Evolutionary conservation across 2,329 filamentous ascomycete genomes (phyloP), one percentile per base, ranked within the genome.

Genomic region (Cercospora nicotianae): DNA sequence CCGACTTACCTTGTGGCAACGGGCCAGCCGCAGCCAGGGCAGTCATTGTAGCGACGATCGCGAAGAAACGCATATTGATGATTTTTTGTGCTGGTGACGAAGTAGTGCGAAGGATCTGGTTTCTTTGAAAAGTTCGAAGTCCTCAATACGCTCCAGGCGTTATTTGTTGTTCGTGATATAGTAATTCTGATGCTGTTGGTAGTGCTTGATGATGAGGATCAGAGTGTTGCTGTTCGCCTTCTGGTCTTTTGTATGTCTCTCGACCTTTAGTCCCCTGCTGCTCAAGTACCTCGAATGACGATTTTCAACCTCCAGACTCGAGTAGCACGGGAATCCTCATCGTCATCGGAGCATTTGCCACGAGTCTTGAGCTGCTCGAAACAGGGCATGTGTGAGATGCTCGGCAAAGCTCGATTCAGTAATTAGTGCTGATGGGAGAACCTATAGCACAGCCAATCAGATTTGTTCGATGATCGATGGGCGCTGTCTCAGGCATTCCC

Each of bases 51-150:
- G 64, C 57, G 30, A 42, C 57, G 58, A 48, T 20, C 3, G 64
- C 20, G 33, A 66, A 60, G 64, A 66, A 66, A 12, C 30, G 64
- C 64, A 66, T 66, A 20, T 66, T 59, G 45, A n/a, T 61, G 57
- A 33, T 39, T 53, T 23, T 23, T 36, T 20, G 59, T 30, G 10
- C 20, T 4, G 23, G 30, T 33, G 53, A 3, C 16, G 26, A 26
- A 57, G 23, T 16, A 45, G 33, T 60, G 4, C 3, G 2, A 30
- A 6, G 26, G 12, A 16, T 39, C 10, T 23, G 30, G 7, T 31
- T 60, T 13, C 28, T 60, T 3, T 16, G 13, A 7, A n/a, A 39
- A 39, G 6, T 39, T n/a, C 16, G 58, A 16, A 26, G 39, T 45
- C 18, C 23, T 30, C 23, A 28, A 45, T 28, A n/a, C 39, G 53